phyloP scores from a whole-genome alignment of 176 grass and related monocot genomes.

The Rhynchospora tenuis region DNA sequence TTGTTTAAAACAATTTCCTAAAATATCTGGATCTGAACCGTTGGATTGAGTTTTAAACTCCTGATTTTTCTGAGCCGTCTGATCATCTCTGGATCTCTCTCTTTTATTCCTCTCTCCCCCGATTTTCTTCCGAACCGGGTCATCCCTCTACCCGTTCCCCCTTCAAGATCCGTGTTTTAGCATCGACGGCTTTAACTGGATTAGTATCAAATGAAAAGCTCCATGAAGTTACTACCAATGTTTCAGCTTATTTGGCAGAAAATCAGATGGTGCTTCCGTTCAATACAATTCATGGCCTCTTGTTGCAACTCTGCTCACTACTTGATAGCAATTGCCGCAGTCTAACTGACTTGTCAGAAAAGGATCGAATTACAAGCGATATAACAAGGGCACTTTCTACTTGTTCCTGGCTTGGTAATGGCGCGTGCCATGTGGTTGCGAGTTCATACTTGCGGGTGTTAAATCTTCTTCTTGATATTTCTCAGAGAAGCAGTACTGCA shows the following conservation, averaged over 20 bases:
- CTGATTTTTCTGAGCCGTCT: no score
- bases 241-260: slow-evolving; percentile 54
- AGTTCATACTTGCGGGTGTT: slow-evolving; percentile 67
- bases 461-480: slow-evolving; percentile 70
- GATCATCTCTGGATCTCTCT: no score
- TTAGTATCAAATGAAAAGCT: slow-evolving; percentile 88
- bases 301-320: slow-evolving; percentile 80
- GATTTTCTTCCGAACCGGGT: no score
- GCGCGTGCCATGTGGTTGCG: slow-evolving; percentile 63
- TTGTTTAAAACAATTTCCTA: no score
- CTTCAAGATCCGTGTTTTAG: slow-evolving; percentile 72
- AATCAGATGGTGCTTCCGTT: slow-evolving; percentile 44
- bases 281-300: slow-evolving; percentile 83
- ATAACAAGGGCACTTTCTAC: slow-evolving; percentile 49
- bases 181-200: slow-evolving; percentile 80
- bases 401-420: slow-evolving; percentile 75
- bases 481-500: slow-evolving; percentile 34
- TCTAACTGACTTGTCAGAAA: slow-evolving; percentile 45
- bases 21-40: no score
- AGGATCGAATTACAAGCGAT: slow-evolving; percentile 74
- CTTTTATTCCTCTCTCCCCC: no score
- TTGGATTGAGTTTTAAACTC: no score
- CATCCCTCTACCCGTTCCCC: no score
- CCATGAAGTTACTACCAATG: slow-evolving; percentile 47
- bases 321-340: slow-evolving; percentile 68